Evolutionary conservation across 768 basidiomycete genomes (phyloP).

Genomic region (Xerocomellus intermedius): DNA sequence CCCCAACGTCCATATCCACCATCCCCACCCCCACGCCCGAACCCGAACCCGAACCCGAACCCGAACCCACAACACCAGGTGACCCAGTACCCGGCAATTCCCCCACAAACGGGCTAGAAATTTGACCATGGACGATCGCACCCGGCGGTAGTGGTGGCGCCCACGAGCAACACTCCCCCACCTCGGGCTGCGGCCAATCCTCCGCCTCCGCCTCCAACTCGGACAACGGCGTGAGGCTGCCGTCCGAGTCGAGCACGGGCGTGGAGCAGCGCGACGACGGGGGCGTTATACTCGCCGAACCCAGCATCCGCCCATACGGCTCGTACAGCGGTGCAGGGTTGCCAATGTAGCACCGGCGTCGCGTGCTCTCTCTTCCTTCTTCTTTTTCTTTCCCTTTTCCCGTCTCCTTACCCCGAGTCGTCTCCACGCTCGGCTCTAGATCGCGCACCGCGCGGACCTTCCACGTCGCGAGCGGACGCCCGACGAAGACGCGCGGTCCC

Average conservation of each 20-base stretch:
- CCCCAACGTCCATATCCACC: neutral
- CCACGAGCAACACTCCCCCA: conserved; percentile 33
- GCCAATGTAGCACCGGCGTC: conserved; percentile 23
- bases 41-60: neutral
- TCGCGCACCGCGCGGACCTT: conserved; percentile 21
- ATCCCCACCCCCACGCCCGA: neutral
- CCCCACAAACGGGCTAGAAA: neutral
- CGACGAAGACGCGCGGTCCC: conserved; percentile 26
- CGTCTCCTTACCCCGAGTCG: neutral
- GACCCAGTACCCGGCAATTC: neutral
- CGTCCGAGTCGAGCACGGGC: conserved; percentile 11
- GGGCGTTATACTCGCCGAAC: neutral
- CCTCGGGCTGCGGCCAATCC: conserved; percentile 33
- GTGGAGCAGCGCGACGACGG: conserved; percentile 11
- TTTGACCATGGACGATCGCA: neutral
- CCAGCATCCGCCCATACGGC: conserved; percentile 23
- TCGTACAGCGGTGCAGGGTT: conserved; percentile 12
- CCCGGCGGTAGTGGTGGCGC: conserved; percentile 9
- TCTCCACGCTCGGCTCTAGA: conserved; percentile 17
- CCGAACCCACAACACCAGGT: neutral
- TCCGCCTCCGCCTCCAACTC: conserved; percentile 10
- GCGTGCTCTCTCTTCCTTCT: neutral
- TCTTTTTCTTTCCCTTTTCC: conserved; percentile 1
- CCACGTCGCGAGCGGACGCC: conserved; percentile 24
- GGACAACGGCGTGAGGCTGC: conserved; percentile 9